A percentile compares a stretch with the other conserved stretches of the same genome.
These are phyloP conservation scores for Cyphellophora attinorum DNA, from an alignment of 2,329 filamentous ascomycete species.

Conservation along the genomic window DNA sequence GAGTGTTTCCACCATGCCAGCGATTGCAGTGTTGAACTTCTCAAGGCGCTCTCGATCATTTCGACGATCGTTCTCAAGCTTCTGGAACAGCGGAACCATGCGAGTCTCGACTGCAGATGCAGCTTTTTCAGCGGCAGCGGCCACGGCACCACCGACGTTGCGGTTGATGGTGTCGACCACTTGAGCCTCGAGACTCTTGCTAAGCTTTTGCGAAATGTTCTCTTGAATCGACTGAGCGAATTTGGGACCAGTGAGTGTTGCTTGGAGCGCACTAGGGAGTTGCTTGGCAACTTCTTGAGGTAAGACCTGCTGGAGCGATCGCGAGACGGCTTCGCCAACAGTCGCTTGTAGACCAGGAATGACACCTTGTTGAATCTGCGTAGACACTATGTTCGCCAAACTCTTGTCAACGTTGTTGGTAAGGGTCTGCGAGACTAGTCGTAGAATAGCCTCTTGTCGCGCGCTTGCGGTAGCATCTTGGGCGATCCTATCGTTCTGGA, in stretches of 20 bases:
- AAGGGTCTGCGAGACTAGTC: conserved; percentile 58
- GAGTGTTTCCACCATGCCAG: conserved; percentile 43
- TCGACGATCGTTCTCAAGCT: conserved; percentile 42
- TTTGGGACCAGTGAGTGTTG: conserved; percentile 64
- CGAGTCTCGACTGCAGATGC: conserved; percentile 58
- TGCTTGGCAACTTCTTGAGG: conserved; percentile 63
- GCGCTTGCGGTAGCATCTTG: conserved; percentile 53
- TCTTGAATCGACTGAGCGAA: conserved; percentile 65
- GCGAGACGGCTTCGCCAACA: conserved; percentile 57
- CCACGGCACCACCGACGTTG: conserved; percentile 57
- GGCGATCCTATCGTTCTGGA: conserved; percentile 60
- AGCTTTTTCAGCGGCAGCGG: conserved; percentile 58
- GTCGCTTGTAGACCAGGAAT: conserved; percentile 68
- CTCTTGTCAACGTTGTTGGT: conserved; percentile 67
- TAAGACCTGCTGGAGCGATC: conserved; percentile 55
- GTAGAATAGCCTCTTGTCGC: conserved; percentile 61
- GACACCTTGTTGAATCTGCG: conserved; percentile 65
- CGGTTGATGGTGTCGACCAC: conserved; percentile 52
- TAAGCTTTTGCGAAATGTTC: conserved; percentile 57
- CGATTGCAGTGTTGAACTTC: conserved; percentile 49
- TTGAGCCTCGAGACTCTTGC: conserved; percentile 59
- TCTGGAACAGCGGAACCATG: conserved; percentile 41
- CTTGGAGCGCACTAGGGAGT: conserved; percentile 57
- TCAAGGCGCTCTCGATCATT: conserved; percentile 50
- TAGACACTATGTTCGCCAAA: conserved; percentile 64